These are phyloP conservation scores for Sideroxylon spinosum DNA, from an alignment of 179 eudicot species.

Conservation along the genomic window DNA sequence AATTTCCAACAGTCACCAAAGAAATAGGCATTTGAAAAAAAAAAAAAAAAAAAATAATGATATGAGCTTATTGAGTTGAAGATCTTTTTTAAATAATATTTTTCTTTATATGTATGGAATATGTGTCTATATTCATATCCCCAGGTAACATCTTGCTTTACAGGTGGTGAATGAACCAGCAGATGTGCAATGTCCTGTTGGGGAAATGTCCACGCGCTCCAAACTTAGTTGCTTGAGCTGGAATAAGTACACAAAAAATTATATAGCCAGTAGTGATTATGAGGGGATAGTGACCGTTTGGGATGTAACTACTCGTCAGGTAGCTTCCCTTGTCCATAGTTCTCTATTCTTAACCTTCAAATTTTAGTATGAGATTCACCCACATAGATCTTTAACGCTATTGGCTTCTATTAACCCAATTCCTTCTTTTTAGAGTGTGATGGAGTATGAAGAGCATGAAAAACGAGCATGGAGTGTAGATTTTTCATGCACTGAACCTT, in stretches of 20 bases:
- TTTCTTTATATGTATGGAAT: background rate
- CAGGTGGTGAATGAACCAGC: slow-evolving; percentile 87
- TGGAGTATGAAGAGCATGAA: slow-evolving; percentile 98
- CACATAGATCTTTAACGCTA: slow-evolving; percentile 1
- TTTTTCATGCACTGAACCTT: slow-evolving; percentile 77
- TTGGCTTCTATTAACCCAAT: slow-evolving; percentile 6
- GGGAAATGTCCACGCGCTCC: slow-evolving; percentile 78
- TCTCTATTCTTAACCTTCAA: background rate
- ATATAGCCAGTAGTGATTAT: slow-evolving; percentile 92
- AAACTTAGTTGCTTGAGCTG: slow-evolving; percentile 95
- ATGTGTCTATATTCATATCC: background rate
- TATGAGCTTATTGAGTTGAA: background rate
- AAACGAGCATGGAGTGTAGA: slow-evolving; percentile 98
- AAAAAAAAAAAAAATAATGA: background rate
- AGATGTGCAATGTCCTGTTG: slow-evolving; percentile 78
- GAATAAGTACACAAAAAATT: slow-evolving; percentile 72
- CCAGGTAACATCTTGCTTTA: slow-evolving; percentile 12
- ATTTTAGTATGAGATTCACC: background rate
- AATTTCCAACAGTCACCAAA: background rate
- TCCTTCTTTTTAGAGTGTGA: slow-evolving; percentile 54
- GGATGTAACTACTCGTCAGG: slow-evolving; percentile 87
- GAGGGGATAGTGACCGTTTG: slow-evolving; percentile 92
- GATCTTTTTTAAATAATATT: background rate
- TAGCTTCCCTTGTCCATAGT: slow-evolving; percentile 17
- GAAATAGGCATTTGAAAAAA: background rate